Base-by-base conservation (phyloP, 2,329 filamentous ascomycete genomes). In the Arthrinium phaeospermum region DNA sequence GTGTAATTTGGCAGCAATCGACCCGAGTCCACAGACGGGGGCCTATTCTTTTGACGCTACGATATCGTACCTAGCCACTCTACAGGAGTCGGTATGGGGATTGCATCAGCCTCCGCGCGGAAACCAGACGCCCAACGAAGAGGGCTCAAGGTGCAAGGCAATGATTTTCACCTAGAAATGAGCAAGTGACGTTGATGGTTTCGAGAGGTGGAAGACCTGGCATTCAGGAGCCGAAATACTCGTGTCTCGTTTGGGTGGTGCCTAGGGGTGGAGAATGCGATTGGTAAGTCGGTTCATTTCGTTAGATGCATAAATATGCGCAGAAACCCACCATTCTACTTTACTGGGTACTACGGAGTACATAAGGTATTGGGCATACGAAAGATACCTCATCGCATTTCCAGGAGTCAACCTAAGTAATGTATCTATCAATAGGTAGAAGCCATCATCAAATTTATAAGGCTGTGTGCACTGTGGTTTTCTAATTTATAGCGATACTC, bases 171-270 rank as follows among this genome's bases (percentile, higher is more conserved):
- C 16, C 19, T 6, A n/a, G 3, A 13, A 13, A 22, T 22, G 16
- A 37, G 30, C 16, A 37, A n/a, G 19, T 10, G 34, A 14, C 4
- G 34, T 14, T 41, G n/a, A 2, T 10, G 19, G 30, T 64, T 64
- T 6, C 8, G 22, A 19, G 12, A 13, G 53, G 53, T 30, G 14
- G 53, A 8, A 41, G 27, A 4, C 27, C 16, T 64, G n/a, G 30
- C 30, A 57, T 30, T 30, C 51, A 34, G 27, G 27, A 34, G 51
- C 13, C 27, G 6, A 30, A 27, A 34, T 12, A 34, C 51, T 34
- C 51, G 14, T 64, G 53, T 16, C 30, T 64, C 53, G 53, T 64
- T 37, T 64, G 12, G 57, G 57, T 64, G 57, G 30, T 64, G 34
- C 57, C 30, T 64, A 30, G 57, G 57, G 27, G 34, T 64, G 57